Percentiles rank a stretch among this genome's conserved stretches.
Conservation (phyloP, 148 eudicot species). For the Diospyros kaki region DNA sequence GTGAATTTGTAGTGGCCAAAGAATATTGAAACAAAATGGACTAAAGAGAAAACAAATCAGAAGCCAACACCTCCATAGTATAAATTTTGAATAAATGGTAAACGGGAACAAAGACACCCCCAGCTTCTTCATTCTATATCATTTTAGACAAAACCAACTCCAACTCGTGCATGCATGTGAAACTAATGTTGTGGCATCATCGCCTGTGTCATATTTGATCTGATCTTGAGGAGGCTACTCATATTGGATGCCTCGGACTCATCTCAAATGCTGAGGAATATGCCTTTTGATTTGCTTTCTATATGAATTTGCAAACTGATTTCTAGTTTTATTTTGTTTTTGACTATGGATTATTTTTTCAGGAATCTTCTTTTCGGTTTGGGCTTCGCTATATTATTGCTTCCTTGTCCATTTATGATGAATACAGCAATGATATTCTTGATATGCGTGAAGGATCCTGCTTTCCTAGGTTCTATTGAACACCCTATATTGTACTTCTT, state of each 20-base stretch:
- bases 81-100: not conserved
- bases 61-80: not conserved
- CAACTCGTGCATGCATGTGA: not conserved
- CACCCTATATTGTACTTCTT: too few relatives aligned
- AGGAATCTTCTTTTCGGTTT: conserved; percentile 83
- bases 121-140: not conserved
- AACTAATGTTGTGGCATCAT: not conserved
- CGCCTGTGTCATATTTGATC: too few relatives aligned
- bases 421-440: conserved; percentile 86
- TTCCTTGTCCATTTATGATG: conserved; percentile 77
- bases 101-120: not conserved
- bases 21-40: not conserved
- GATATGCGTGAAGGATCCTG: conserved; percentile 95
- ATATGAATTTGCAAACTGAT: not conserved
- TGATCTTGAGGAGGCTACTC: too few relatives aligned
- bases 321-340: not conserved
- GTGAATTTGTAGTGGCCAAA: not conserved
- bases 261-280: not conserved
- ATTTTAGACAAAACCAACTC: not conserved
- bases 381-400: conserved; percentile 75
- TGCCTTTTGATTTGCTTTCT: not conserved
- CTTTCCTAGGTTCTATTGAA: conserved; percentile 65
- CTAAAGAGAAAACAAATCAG: not conserved
- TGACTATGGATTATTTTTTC: conserved; percentile 13
- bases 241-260: not conserved